Conservation (phyloP, 768 basidiomycete genomes). For the Lactarius indigo region DNA sequence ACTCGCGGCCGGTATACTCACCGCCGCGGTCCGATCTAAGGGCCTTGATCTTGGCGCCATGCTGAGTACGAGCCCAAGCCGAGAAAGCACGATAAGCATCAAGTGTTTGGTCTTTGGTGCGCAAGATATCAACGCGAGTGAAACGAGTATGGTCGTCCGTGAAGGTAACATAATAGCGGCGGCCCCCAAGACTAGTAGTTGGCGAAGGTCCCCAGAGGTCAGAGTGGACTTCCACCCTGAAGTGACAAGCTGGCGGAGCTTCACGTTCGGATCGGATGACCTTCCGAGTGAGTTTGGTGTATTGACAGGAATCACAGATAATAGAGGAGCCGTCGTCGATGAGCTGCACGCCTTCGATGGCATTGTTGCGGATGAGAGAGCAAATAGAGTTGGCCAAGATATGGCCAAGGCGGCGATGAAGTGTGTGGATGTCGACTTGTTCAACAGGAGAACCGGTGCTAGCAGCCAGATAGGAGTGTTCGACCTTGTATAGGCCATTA, state of each 20-base stretch:
- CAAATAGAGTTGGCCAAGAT: too few relatives aligned
- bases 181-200: neutral
- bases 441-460: too few relatives aligned
- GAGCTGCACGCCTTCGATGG: too few relatives aligned
- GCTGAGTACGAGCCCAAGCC: neutral
- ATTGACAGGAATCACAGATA: too few relatives aligned
- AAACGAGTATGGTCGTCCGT: neutral
- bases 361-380: too few relatives aligned
- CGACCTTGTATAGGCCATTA: neutral
- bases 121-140: neutral
- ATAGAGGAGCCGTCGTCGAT: too few relatives aligned
- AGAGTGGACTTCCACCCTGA: too few relatives aligned
- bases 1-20: neutral
- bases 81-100: neutral
- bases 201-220: too few relatives aligned
- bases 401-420: neutral
- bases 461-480: neutral
- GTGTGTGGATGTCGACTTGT: neutral
- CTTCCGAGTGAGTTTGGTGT: too few relatives aligned
- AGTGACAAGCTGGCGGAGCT: too few relatives aligned
- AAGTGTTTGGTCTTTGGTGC: neutral
- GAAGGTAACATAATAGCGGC: neutral
- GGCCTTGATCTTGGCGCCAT: neutral
- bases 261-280: too few relatives aligned
- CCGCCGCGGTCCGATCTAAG: neutral